phyloP scores from a whole-genome alignment of 2,329 filamentous ascomycete species.

The Cercospora citrullina region DNA sequence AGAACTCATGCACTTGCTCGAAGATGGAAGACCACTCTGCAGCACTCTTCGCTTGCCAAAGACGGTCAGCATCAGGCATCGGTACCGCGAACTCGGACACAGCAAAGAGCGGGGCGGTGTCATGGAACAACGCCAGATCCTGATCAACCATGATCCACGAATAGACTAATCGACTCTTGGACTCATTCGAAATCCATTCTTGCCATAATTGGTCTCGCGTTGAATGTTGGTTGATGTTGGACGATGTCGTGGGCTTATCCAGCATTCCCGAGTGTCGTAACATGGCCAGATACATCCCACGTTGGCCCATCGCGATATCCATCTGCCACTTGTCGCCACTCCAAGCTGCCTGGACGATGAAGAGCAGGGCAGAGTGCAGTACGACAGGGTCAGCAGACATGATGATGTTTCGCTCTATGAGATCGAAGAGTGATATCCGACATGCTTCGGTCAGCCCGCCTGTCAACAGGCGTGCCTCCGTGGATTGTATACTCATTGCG shows the following conservation, averaged over 20 bases:
- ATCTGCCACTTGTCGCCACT: slow-evolving; percentile 76
- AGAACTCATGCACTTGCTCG: slow-evolving; percentile 59
- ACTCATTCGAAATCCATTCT: slow-evolving; percentile 65
- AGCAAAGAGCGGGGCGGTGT: slow-evolving; percentile 62
- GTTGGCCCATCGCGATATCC: slow-evolving; percentile 73
- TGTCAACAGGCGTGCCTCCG: slow-evolving; percentile 65
- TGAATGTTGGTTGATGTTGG: slow-evolving; percentile 48
- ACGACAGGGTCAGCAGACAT: slow-evolving; percentile 65
- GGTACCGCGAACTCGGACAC: slow-evolving; percentile 65
- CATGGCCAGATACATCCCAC: slow-evolving; percentile 73
- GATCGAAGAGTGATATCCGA: slow-evolving; percentile 69
- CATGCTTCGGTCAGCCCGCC: slow-evolving; percentile 69
- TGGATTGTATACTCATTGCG: slow-evolving; percentile 64
- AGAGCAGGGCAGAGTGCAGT: slow-evolving; percentile 65
- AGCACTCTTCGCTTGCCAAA: slow-evolving; percentile 63
- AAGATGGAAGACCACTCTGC: slow-evolving; percentile 61
- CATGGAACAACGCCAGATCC: slow-evolving; percentile 67
- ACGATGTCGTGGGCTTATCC: slow-evolving; percentile 49
- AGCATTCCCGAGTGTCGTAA: slow-evolving; percentile 68
- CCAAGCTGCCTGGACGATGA: slow-evolving; percentile 69
- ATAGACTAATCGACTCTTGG: slow-evolving; percentile 66
- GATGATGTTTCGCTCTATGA: slow-evolving; percentile 70
- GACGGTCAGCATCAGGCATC: slow-evolving; percentile 61
- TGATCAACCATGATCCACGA: slow-evolving; percentile 75
- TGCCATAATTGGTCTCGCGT: slow-evolving; percentile 59